phyloP scores from a whole-genome alignment of 495 filamentous ascomycete genomes.

The Glarea lozoyensis region DNA sequence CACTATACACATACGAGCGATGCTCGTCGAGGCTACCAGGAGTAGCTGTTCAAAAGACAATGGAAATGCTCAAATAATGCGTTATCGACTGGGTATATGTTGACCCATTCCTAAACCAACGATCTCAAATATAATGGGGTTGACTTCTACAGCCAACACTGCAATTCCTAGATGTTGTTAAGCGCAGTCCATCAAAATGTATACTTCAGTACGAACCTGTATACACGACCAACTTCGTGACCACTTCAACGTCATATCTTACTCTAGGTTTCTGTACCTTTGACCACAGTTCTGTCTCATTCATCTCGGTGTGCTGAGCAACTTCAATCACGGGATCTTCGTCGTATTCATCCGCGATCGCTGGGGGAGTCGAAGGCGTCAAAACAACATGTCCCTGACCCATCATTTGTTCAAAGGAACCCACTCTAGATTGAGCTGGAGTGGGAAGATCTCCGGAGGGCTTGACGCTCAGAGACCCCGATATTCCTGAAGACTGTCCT shows the following conservation, averaged over 20 bases:
- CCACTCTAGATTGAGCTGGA: conserved; percentile 29
- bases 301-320: conserved; percentile 39
- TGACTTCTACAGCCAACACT: conserved; percentile 60
- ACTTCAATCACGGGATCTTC: conserved; percentile 26
- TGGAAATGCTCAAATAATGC: too few species aligned
- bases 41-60: too few species aligned
- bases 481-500: conserved; percentile 18
- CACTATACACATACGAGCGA: too few species aligned
- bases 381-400: conserved; percentile 42
- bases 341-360: conserved; percentile 17
- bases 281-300: conserved; percentile 76
- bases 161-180: conserved; percentile 44
- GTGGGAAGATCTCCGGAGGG: conserved; percentile 12
- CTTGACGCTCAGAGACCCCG: conserved; percentile 4
- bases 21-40: too few species aligned
- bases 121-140: conserved; percentile 57
- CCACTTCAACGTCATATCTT: conserved; percentile 92
- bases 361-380: conserved; percentile 28
- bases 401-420: conserved; percentile 64
- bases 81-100: conserved; percentile 3
- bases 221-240: conserved; percentile 95
- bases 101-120: conserved; percentile 45
- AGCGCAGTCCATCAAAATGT: not conserved
- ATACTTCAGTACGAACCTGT: conserved; percentile 48
- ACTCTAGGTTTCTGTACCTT: conserved; percentile 80